phyloP scores from a whole-genome alignment of 2,329 filamentous ascomycete genomes.

The Orbilia brochopaga region DNA sequence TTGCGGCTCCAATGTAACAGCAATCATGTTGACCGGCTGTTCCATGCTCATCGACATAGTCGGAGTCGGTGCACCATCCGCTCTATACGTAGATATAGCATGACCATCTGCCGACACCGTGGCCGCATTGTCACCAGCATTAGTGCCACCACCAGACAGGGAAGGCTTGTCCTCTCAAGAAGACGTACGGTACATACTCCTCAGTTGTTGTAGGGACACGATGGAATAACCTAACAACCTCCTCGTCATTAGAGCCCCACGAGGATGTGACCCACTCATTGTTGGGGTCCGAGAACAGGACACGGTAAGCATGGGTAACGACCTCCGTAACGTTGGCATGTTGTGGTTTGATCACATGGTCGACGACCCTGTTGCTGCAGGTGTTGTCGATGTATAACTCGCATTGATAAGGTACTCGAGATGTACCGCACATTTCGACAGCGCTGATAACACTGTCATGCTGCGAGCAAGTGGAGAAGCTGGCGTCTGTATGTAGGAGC shows the following conservation, averaged over 20 bases:
- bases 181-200: conserved; percentile 9
- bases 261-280: conserved; percentile 18
- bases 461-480: conserved; percentile 26
- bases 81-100: too few relatives aligned
- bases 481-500: conserved; percentile 5
- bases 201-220: conserved; percentile 23
- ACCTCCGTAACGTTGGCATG: conserved; percentile 3
- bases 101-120: background rate
- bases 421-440: conserved; percentile 33
- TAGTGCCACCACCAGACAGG: too few relatives aligned
- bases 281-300: conserved; percentile 25
- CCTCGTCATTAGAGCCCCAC: conserved; percentile 10
- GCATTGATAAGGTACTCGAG: conserved; percentile 32
- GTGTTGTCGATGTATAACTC: conserved; percentile 38
- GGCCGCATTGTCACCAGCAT: background rate
- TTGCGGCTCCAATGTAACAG: too few relatives aligned
- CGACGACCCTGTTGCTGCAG: conserved; percentile 26
- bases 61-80: too few relatives aligned
- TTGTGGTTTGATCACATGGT: conserved; percentile 7
- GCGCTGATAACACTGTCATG: conserved; percentile 19
- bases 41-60: too few relatives aligned
- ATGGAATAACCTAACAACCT: conserved; percentile 19
- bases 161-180: background rate
- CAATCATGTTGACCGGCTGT: too few relatives aligned
- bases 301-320: conserved; percentile 24